A percentile compares a stretch with the other conserved stretches of the same genome.
These are phyloP conservation scores for Endoconidiophora laricicola DNA, from an alignment of 2,329 filamentous ascomycete species.

Conservation along the genomic window DNA sequence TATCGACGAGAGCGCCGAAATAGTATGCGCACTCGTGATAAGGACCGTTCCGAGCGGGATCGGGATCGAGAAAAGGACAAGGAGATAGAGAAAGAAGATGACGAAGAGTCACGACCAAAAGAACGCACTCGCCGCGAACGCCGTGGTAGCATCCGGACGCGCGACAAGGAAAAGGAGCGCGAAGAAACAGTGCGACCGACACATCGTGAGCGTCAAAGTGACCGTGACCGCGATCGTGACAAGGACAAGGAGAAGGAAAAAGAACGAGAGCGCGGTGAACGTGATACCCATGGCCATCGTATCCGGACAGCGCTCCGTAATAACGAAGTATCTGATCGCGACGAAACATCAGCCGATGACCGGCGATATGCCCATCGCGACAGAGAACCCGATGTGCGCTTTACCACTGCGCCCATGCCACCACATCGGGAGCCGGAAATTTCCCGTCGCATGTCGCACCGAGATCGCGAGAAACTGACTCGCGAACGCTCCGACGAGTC, in stretches of 20 bases:
- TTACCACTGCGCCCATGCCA: neutral
- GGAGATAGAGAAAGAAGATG: conserved; percentile 14
- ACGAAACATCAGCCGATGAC: conserved; percentile 13
- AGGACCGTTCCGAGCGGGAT: conserved; percentile 11
- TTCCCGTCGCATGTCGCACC: neutral
- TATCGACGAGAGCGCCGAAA: conserved; percentile 9
- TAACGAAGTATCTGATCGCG: conserved; percentile 13
- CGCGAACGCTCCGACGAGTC: conserved; percentile 7
- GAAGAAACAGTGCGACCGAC: conserved; percentile 8
- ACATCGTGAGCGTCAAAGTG: conserved; percentile 1
- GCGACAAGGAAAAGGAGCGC: conserved; percentile 7
- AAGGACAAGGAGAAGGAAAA: conserved; percentile 12
- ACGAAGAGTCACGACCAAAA: conserved; percentile 4
- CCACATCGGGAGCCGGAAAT: conserved; percentile 1
- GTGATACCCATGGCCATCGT: conserved; percentile 9
- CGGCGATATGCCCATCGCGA: conserved; percentile 13
- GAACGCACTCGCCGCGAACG: conserved; percentile 10
- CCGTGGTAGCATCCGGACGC: conserved; percentile 9
- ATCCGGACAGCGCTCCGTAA: conserved; percentile 3
- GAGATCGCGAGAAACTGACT: conserved; percentile 1
- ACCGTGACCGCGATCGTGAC: conserved; percentile 12
- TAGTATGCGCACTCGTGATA: conserved; percentile 12
- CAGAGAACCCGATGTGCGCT: conserved; percentile 12
- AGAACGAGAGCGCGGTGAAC: conserved; percentile 6
- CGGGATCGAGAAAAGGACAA: conserved; percentile 12